Evolutionary conservation across 768 basidiomycete species (phyloP).

Genomic region (Mycena pura): DNA sequence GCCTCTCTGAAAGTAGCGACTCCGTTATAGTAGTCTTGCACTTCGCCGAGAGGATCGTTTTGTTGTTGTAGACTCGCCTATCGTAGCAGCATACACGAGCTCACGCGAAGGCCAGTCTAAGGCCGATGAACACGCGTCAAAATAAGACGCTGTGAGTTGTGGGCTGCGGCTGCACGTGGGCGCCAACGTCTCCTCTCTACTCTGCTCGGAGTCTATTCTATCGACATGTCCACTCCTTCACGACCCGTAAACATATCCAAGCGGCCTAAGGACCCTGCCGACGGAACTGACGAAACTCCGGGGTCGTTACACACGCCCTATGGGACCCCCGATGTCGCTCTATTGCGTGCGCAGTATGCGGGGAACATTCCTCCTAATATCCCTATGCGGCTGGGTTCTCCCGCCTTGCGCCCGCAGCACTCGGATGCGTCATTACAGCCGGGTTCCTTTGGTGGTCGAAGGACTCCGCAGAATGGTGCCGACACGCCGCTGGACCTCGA

Average conservation of each 20-base stretch:
- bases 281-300: slow-evolving; percentile 29
- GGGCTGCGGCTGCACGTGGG: slow-evolving; percentile 16
- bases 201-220: slow-evolving; percentile 7
- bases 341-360: slow-evolving; percentile 68
- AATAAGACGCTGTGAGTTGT: no score
- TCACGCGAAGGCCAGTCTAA: no score
- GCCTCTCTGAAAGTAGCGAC: no score
- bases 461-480: slow-evolving; percentile 30
- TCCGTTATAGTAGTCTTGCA: no score
- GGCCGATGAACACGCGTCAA: no score
- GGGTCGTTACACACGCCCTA: slow-evolving; percentile 45
- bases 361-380: slow-evolving; percentile 66
- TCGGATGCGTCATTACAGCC: slow-evolving; percentile 24
- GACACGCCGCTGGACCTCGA: slow-evolving; percentile 55
- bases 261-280: slow-evolving; percentile 28
- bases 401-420: slow-evolving; percentile 19
- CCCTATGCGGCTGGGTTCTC: slow-evolving; percentile 46
- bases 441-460: slow-evolving; percentile 37
- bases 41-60: no score
- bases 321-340: slow-evolving; percentile 70
- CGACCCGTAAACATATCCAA: slow-evolving; percentile 59
- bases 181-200: not conserved
- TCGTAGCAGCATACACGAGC: no score
- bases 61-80: no score
- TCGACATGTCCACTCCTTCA: slow-evolving; percentile 61